Evolutionary conservation across 2,329 filamentous ascomycete species (phyloP), one percentile per base, ranked within the genome.

Genomic region (Penicillium sp.): DNA sequence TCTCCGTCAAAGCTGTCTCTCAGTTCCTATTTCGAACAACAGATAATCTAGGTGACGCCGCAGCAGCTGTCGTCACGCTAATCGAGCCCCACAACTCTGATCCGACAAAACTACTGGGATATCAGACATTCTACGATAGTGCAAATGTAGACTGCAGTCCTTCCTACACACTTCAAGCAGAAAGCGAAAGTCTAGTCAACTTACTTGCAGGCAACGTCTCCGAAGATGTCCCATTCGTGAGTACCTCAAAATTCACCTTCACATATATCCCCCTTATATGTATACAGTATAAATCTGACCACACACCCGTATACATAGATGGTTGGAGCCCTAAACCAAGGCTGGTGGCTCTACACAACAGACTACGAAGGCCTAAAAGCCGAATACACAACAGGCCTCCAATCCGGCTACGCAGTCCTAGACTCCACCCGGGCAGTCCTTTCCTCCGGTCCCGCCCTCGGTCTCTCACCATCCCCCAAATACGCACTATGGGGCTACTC

Each of bases 341-440:
- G 79, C 6, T 81, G 78, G 78, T 71, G 75, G 43, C 76, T 82
- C 26, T 76, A 74, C 47, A 69, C 78, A 8, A 78, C 80, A 0
- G 80, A 82, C 61, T 79, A 74, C 49, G 75, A 80, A 58, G 77
- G 77, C 0, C 77, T 77, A 1, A 61, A 64, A 6, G 79, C 77
- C 1, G 69, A 73, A 16, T 81, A 77, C 59, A 65, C 70, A 0
- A 73, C 74, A 0, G 77, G 77, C 1, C 67, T 78, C 3, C 67
- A 74, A 49, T 70, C 73, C 1, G 79, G 78, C 27, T 75, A 80
- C 44, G 75, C 77, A 0, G 77, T 74, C 5, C 61, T 80, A 6
- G 75, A 81, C 63, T 70, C 70, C 1, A 64, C 79, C 1, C 74
- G 79, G 9, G 76, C 76, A 13, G 70, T 76, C 0, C 64, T 77